phyloP scores from a whole-genome alignment of 441 rosid genomes.

The Populus hybrid region DNA sequence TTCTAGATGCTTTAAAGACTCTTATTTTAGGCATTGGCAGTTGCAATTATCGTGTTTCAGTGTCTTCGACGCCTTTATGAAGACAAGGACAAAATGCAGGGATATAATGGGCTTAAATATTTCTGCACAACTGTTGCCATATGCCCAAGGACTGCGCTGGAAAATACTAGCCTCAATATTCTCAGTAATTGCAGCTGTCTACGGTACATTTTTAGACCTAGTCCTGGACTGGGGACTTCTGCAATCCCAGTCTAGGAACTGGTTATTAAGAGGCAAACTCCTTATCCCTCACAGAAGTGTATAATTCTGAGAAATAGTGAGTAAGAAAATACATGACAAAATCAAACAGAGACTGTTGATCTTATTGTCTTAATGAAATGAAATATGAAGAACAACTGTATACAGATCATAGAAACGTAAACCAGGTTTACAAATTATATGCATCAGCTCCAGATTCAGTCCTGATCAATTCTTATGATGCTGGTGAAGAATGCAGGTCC shows the following conservation, averaged over 20 bases:
- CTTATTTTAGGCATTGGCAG: no score
- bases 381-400: no score
- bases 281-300: not conserved
- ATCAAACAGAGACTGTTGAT: no score
- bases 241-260: not conserved
- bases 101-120: no score
- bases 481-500: no score
- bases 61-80: no score
- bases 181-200: not conserved
- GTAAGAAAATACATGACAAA: not conserved
- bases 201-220: not conserved
- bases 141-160: not conserved
- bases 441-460: no score
- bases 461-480: not conserved
- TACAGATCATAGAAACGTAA: no score
- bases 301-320: not conserved
- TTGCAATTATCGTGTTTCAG: no score
- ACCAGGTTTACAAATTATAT: not conserved
- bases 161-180: not conserved
- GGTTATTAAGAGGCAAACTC: not conserved
- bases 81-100: no score
- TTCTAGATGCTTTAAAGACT: no score
- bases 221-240: not conserved
- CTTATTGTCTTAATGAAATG: not conserved
- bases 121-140: no score